Evolutionary conservation across 257 asterid genomes (phyloP).

Genomic region (Lavandula angustifolia): DNA sequence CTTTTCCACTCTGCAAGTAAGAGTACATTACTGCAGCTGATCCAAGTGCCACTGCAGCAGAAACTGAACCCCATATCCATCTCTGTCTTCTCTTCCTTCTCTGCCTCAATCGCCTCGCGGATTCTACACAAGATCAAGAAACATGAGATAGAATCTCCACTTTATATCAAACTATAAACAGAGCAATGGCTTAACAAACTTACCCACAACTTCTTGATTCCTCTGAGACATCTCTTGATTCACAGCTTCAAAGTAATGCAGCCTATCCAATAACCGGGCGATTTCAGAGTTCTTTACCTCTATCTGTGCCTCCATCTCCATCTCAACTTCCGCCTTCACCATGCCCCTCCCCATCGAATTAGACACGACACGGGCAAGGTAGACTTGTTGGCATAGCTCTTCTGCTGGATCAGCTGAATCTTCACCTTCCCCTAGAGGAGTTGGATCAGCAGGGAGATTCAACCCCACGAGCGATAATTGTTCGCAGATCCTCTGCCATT

Average conservation of each 20-base stretch:
- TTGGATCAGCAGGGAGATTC: constrained; percentile 59
- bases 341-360: constrained; percentile 80
- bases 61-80: constrained; percentile 79
- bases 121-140: constrained; percentile 45
- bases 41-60: constrained; percentile 64
- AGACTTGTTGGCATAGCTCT: constrained; percentile 63
- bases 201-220: constrained; percentile 93
- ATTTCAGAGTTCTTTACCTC: constrained; percentile 76
- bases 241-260: constrained; percentile 88
- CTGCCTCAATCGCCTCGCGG: constrained; percentile 72
- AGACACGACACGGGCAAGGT: constrained; percentile 68
- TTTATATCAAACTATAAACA: neutral
- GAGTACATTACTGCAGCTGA: constrained; percentile 67
- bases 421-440: constrained; percentile 48
- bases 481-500: constrained; percentile 65
- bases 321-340: constrained; percentile 87
- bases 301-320: constrained; percentile 81
- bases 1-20: constrained; percentile 59
- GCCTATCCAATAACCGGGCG: constrained; percentile 80
- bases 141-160: constrained; percentile 4
- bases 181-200: constrained; percentile 38
- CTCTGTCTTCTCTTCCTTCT: constrained; percentile 61
- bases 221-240: constrained; percentile 97
- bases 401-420: constrained; percentile 53
- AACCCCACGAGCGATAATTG: constrained; percentile 66